Evolutionary conservation across 1,139 yeast genomes (phyloP), one percentile per base, ranked within the genome.

Genomic region (Spencermartinsiella ligniputridi): DNA sequence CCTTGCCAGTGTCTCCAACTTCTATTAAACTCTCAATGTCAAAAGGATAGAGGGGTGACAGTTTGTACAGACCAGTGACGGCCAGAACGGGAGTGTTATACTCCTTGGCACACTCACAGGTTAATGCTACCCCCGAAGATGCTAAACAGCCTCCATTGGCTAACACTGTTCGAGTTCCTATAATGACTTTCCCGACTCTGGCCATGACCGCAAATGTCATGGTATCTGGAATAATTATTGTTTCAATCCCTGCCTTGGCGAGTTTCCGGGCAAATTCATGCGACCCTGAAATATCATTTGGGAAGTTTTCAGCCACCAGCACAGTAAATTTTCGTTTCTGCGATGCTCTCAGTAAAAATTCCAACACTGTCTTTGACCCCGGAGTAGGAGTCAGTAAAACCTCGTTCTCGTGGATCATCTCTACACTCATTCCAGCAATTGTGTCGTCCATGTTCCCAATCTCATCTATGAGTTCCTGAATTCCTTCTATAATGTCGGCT

Each of bases 101-200:
- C 61, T 87, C 96, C 60, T 86, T 87, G 12, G 99, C 99, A 67
- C 97, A 87, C 66, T 89, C 96, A 53, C 95, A 94, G 8, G 89
- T 96, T 45, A 87, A 77, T 19, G 96, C 88, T 27, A 87, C 96
- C 39, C 98, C 99, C 0, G 95, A 80, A 18, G 85, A 79, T 2
- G 96, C 80, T 47, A 89, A 78, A 53, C 96, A 83, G 8, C 98
- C 97, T 47, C 99, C 99, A 61, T 94, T 92, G 45, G 96, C 96
- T 63, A 88, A 84, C 6, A 94, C 97, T 0, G 96, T 81, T 53
- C 87, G 79, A 1, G 97, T 83, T 18, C 97, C 97, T 50, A 94
- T 78, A 50, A 92, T 79, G 21, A 94, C 98, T 64, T 94, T 94
- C 39, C 97, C 97, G 2, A 94, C 98, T 52, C 97, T 74, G 40